Conservation (phyloP, 306 rosid species). For the Castanospermum australe region DNA sequence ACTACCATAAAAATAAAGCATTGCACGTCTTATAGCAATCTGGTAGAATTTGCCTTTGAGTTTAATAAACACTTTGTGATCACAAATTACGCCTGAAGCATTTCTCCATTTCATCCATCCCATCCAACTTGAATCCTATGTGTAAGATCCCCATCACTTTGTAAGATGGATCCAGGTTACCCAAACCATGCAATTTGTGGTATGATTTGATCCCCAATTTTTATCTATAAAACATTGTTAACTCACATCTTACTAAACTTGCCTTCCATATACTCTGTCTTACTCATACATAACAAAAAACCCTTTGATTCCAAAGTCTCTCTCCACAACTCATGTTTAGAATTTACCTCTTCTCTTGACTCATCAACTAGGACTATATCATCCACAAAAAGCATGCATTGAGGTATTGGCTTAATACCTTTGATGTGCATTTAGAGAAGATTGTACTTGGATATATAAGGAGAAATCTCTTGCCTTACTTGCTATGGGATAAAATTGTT, state of each 20-base stretch:
- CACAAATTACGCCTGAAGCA: too few species aligned
- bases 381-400: background rate
- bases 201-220: background rate
- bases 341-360: too few species aligned
- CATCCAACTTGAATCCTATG: too few species aligned
- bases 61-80: background rate
- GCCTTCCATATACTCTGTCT: background rate
- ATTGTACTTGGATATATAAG: background rate
- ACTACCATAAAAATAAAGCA: background rate
- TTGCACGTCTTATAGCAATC: background rate
- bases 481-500: background rate
- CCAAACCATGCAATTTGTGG: background rate
- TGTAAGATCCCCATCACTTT: too few species aligned
- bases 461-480: background rate
- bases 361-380: background rate
- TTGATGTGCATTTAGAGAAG: background rate
- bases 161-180: background rate
- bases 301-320: too few species aligned
- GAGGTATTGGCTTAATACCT: background rate
- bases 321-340: too few species aligned
- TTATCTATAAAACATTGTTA: background rate
- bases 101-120: too few species aligned
- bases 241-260: background rate
- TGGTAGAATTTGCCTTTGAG: background rate
- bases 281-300: too few species aligned